These are phyloP conservation scores for Botryosphaeria dothidea DNA, from an alignment of 2,329 filamentous ascomycete genomes.

Conservation along the genomic window DNA sequence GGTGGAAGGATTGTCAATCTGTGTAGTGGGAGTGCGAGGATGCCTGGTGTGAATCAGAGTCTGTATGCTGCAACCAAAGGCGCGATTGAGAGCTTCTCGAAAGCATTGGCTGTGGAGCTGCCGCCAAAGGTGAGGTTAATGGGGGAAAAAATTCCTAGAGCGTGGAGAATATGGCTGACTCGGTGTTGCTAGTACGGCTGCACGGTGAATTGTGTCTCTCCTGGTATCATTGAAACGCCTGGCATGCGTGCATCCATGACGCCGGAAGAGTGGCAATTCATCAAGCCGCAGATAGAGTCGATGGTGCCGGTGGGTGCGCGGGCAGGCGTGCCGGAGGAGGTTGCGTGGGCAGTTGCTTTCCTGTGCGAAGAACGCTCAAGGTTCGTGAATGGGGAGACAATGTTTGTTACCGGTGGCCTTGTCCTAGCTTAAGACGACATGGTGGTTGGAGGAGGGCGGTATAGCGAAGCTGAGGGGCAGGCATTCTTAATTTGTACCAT, in stretches of 20 bases:
- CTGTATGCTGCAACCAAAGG: slow-evolving; percentile 61
- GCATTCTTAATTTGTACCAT: no score
- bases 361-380: background rate
- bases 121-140: background rate
- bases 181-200: background rate
- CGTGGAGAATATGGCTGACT: background rate
- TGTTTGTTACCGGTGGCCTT: background rate
- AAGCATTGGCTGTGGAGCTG: slow-evolving; percentile 60
- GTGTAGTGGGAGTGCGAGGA: slow-evolving; percentile 53
- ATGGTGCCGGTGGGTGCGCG: background rate
- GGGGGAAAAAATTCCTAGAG: no score
- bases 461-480: background rate
- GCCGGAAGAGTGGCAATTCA: background rate
- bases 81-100: slow-evolving; percentile 61
- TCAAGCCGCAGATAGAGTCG: slow-evolving; percentile 6
- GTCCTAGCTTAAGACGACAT: background rate
- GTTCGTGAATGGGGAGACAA: background rate
- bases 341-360: slow-evolving; percentile 7
- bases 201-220: background rate
- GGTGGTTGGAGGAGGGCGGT: background rate
- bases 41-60: slow-evolving; percentile 47
- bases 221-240: slow-evolving; percentile 1
- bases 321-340: background rate
- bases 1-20: slow-evolving; percentile 60
- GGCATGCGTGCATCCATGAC: slow-evolving; percentile 12